phyloP scores from a whole-genome alignment of 805 yeast genomes.

The Kregervanrija pseudodelftensis region DNA sequence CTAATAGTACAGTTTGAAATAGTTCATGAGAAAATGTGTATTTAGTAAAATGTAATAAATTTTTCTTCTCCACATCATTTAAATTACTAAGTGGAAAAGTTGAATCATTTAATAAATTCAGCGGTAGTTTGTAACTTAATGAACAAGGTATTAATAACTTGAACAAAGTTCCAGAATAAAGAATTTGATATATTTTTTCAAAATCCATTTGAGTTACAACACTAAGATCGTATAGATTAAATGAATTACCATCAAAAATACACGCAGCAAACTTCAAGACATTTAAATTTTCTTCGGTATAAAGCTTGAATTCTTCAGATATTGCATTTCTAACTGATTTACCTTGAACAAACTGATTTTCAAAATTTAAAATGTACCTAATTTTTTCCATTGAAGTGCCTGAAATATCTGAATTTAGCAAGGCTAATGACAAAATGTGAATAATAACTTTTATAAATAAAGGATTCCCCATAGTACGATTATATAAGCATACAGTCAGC shows the following conservation, averaged over 20 bases:
- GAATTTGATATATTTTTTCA: constrained; percentile 24
- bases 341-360: constrained; percentile 1
- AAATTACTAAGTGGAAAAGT: constrained; percentile 8
- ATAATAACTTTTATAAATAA: constrained; percentile 20
- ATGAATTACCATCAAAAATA: constrained; percentile 30
- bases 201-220: constrained; percentile 31
- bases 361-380: neutral
- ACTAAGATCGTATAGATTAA: constrained; percentile 32
- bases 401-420: neutral
- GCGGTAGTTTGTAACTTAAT: constrained; percentile 41
- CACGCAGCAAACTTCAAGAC: constrained; percentile 37
- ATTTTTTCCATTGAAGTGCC: neutral
- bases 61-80: constrained; percentile 26
- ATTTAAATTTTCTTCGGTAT: constrained; percentile 7
- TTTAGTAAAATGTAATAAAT: constrained; percentile 29
- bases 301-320: neutral
- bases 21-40: constrained; percentile 37
- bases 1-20: constrained; percentile 27
- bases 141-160: constrained; percentile 32
- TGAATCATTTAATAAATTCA: constrained; percentile 29
- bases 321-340: constrained; percentile 2
- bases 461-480: constrained; percentile 19
- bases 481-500: constrained; percentile 14
- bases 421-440: constrained; percentile 23
- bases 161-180: constrained; percentile 29